phyloP scores from a whole-genome alignment of 2,329 filamentous ascomycete species.

The Paramyrothecium roridum region DNA sequence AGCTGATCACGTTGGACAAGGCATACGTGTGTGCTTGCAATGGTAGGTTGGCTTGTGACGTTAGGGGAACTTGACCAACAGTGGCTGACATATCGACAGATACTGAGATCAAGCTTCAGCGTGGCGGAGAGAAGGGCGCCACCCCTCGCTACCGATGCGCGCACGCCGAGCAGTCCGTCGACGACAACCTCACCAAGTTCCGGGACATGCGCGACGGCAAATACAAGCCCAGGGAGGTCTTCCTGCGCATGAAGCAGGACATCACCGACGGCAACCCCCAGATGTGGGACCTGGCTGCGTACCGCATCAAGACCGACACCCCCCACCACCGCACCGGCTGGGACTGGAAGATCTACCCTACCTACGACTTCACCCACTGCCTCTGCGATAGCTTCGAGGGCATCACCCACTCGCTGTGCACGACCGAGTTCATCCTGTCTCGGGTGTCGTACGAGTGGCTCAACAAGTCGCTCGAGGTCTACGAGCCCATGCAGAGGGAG shows the following conservation, averaged over 20 bases:
- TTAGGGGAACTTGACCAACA: not conserved
- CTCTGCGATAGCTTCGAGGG: constrained; percentile 89
- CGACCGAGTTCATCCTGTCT: constrained; percentile 84
- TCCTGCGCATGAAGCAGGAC: constrained; percentile 90
- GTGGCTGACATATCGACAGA: constrained; percentile 32
- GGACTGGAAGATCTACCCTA: constrained; percentile 91
- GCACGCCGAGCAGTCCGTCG: constrained; percentile 71
- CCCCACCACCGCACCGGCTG: constrained; percentile 76
- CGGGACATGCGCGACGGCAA: constrained; percentile 87
- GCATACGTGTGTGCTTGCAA: constrained; percentile 88
- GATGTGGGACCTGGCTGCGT: constrained; percentile 95
- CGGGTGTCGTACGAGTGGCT: constrained; percentile 89
- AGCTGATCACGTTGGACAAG: constrained; percentile 68
- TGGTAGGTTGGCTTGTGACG: not conserved
- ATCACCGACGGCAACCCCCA: constrained; percentile 82
- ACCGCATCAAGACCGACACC: constrained; percentile 70
- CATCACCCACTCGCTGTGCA: constrained; percentile 91
- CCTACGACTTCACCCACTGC: constrained; percentile 90
- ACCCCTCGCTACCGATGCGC: constrained; percentile 74
- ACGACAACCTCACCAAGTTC: constrained; percentile 80
- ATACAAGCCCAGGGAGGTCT: constrained; percentile 80
- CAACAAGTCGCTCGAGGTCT: constrained; percentile 76
- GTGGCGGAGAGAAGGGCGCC: constrained; percentile 67
- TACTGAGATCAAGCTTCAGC: constrained; percentile 79
- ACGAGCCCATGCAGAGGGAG: constrained; percentile 92